A percentile compares a stretch with the other conserved stretches of the same genome.
phyloP scores from a whole-genome alignment of 306 rosid genomes.

The Prunus fruticosa region DNA sequence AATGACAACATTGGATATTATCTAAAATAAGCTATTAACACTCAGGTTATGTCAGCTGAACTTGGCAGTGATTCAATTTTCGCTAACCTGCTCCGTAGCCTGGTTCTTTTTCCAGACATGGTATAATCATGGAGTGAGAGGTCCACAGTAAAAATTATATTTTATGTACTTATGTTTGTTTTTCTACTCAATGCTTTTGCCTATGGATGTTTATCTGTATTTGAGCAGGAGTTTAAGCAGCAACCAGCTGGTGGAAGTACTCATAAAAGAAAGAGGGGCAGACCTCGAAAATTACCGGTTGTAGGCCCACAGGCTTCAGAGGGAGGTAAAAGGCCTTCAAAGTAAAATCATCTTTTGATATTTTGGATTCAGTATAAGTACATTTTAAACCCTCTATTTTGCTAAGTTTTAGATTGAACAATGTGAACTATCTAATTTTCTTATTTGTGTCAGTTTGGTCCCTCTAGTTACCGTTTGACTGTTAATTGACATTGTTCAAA shows the following conservation, averaged over 20 bases:
- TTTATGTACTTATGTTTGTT: constrained; percentile 7
- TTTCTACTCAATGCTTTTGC: constrained; percentile 4
- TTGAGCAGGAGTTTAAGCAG: constrained; percentile 34
- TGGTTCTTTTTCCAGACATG: constrained; percentile 32
- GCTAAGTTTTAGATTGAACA: background rate
- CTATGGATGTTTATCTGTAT: constrained; percentile 10
- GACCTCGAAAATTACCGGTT: constrained; percentile 34
- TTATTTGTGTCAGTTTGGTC: background rate
- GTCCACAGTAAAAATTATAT: constrained; percentile 5
- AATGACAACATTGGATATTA: constrained; percentile 11
- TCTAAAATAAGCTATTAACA: constrained; percentile 34
- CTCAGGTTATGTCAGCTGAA: constrained; percentile 35
- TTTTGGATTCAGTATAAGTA: background rate
- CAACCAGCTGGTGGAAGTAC: constrained; percentile 31
- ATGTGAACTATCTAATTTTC: background rate
- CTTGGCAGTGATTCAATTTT: constrained; percentile 33
- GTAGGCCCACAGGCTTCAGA: constrained; percentile 9
- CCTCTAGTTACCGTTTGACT: background rate
- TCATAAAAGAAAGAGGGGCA: constrained; percentile 49
- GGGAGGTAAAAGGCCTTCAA: constrained; percentile 29
- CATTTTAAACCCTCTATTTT: background rate
- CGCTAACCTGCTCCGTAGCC: constrained; percentile 32
- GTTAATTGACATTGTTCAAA: background rate
- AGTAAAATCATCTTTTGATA: background rate
- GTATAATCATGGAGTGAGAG: constrained; percentile 27